Evolutionary conservation across 306 rosid species (phyloP).

Genomic region (apple (Malus domestica)): ASM211411v1 NC_041793.1:24581001-24581500

Average conservation of each 20-base stretch:
- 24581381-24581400: constrained; percentile 6
- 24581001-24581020: neutral
- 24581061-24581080: neutral
- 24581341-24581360: neutral
- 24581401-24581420: constrained; percentile 15
- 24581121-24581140: constrained; percentile 18
- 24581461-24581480: neutral
- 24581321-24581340: neutral
- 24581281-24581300: constrained; percentile 28
- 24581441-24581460: neutral
- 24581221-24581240: neutral
- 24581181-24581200: constrained; percentile 17
- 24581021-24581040: neutral
- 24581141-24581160: constrained; percentile 24
- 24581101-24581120: constrained; percentile 7
- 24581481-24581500: neutral
- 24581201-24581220: constrained; percentile 24
- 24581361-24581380: constrained; percentile 22
- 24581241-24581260: constrained; percentile 19
- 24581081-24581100: neutral
- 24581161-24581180: constrained; percentile 20
- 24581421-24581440: constrained; percentile 24
- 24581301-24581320: neutral
- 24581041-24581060: neutral
- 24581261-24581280: constrained; percentile 17